These are phyloP conservation scores for maize (Zea mays) DNA, from an alignment of 176 grass and related monocot species.

Conservation along the genomic window DNA sequence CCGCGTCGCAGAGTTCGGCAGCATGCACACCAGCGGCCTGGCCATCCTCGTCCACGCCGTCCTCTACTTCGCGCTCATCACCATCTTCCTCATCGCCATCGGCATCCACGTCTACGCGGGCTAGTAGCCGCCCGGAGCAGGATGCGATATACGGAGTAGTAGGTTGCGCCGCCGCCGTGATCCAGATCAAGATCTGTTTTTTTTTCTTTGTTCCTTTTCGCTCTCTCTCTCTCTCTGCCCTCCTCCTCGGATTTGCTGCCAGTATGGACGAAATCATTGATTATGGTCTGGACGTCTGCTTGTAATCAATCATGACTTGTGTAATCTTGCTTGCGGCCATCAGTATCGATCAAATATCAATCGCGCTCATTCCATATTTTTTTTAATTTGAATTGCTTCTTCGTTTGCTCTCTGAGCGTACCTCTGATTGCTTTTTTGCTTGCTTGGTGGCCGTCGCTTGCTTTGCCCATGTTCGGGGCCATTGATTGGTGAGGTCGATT, in stretches of 20 bases:
- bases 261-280: not conserved
- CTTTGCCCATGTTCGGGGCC: not conserved
- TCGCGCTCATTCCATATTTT: not conserved
- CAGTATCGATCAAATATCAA: not conserved
- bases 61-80: constrained; percentile 59
- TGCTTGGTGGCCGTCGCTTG: not conserved
- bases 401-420: not conserved
- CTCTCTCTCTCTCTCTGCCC: not conserved
- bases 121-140: not conserved
- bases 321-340: not conserved
- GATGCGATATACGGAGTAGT: not conserved
- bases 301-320: not conserved
- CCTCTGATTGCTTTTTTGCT: not conserved
- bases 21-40: constrained; percentile 58
- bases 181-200: not conserved
- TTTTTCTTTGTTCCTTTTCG: not conserved
- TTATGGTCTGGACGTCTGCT: not conserved
- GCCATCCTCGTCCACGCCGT: constrained; percentile 68
- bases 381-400: not conserved
- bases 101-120: constrained; percentile 66
- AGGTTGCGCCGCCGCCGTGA: not conserved
- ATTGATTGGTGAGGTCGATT: not conserved
- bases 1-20: constrained; percentile 50
- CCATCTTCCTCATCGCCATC: constrained; percentile 65
- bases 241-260: not conserved